A percentile compares a stretch with the other conserved stretches of the same genome.
Conservation (phyloP, 202 grass and related monocot genomes). For the Alloteropsis angusta region DNA sequence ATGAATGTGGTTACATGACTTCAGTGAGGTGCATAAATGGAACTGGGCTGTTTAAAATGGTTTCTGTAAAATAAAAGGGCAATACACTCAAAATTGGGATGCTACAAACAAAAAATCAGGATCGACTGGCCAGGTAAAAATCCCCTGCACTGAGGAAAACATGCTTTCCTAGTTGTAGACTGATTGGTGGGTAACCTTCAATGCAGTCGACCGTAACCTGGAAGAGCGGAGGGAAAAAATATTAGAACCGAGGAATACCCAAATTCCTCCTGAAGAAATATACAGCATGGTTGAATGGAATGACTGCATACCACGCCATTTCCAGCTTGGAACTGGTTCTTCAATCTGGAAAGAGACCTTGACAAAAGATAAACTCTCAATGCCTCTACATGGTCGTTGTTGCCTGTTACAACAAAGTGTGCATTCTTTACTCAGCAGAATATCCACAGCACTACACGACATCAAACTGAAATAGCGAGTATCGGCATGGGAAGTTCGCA, state of each 20-base stretch:
- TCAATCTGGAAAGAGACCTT: constrained; percentile 67
- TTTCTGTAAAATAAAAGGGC: not conserved
- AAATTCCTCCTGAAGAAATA: not conserved
- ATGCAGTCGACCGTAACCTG: constrained; percentile 67
- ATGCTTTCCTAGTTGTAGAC: constrained; percentile 58
- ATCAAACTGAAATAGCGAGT: not conserved
- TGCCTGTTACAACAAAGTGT: constrained; percentile 43
- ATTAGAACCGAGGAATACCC: not conserved
- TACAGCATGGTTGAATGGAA: not conserved
- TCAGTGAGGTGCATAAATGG: not conserved
- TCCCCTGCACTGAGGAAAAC: constrained; percentile 72
- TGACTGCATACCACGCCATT: constrained; percentile 59
- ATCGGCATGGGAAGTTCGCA: not conserved
- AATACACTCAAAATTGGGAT: constrained; percentile 24
- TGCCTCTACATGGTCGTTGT: constrained; percentile 51
- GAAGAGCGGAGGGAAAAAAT: constrained; percentile 1
- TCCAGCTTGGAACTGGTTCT: constrained; percentile 56
- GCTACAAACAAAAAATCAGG: constrained; percentile 20
- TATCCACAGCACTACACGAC: not conserved
- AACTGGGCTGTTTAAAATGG: not conserved
- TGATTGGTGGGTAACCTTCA: constrained; percentile 55
- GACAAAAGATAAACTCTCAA: constrained; percentile 66
- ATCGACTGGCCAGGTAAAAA: constrained; percentile 41
- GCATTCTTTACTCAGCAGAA: not conserved
- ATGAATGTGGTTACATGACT: not conserved